Percentiles rank a stretch among this genome's conserved stretches.
phyloP scores from a whole-genome alignment of 768 basidiomycete species.

The Mycena sanguinolenta region DNA sequence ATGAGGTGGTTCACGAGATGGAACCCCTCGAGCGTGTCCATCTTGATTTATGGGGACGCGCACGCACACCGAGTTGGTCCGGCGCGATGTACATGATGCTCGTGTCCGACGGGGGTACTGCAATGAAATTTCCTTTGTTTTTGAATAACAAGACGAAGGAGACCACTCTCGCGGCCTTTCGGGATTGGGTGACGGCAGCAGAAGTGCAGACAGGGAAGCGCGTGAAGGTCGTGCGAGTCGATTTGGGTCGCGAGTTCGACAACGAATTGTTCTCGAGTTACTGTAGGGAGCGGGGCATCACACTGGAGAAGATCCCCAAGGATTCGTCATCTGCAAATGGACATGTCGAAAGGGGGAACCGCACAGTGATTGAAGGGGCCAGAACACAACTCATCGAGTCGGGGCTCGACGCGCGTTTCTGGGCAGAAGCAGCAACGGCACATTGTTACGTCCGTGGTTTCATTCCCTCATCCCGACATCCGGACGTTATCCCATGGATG shows the following conservation, averaged over 20 bases:
- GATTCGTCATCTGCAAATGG: slow-evolving; percentile 27
- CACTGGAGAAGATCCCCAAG: not conserved
- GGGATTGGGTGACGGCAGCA: not conserved
- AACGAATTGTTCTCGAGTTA: not conserved
- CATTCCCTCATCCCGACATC: slow-evolving; percentile 39
- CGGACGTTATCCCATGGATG: slow-evolving; percentile 6
- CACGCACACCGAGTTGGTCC: slow-evolving; percentile 32
- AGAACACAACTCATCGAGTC: too few relatives aligned
- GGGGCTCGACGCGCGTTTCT: not conserved
- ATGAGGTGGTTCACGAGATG: too few relatives aligned
- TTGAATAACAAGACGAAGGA: not conserved
- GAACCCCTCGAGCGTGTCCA: slow-evolving; percentile 38
- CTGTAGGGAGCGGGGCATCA: not conserved
- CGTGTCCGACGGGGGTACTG: not conserved
- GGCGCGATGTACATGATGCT: slow-evolving; percentile 3
- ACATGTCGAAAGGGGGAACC: slow-evolving; percentile 39
- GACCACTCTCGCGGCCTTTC: not conserved
- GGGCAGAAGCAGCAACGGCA: not conserved
- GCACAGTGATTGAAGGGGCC: slow-evolving; percentile 40
- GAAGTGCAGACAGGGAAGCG: not conserved
- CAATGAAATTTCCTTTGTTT: not conserved
- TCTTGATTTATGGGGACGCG: slow-evolving; percentile 45
- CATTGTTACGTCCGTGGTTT: slow-evolving; percentile 43
- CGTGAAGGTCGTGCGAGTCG: not conserved
- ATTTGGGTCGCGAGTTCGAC: not conserved